Evolutionary conservation across 139 green algal genomes (phyloP).

Genomic region (Yamagishiella unicocca): DNA sequence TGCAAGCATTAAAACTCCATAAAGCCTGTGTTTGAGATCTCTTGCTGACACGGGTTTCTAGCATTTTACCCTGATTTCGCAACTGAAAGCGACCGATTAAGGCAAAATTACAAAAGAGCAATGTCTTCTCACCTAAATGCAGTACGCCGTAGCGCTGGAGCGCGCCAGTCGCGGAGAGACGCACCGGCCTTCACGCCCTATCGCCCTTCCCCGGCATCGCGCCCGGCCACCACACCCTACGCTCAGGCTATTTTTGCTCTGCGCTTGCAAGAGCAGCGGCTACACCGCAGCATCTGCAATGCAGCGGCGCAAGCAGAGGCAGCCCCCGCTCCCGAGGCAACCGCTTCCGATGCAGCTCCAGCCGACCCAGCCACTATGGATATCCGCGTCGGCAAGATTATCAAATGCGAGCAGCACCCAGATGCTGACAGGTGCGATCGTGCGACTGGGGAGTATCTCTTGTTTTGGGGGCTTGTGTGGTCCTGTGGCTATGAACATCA

Average conservation of each 20-base stretch:
- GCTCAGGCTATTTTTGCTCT: neutral
- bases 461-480: no score
- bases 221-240: slow-evolving; percentile 3
- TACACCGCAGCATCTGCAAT: neutral
- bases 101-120: no score
- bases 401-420: slow-evolving; percentile 71
- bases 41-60: no score
- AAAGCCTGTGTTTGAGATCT: no score
- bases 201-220: neutral
- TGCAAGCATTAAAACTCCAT: no score
- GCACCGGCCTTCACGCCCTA: slow-evolving; percentile 15
- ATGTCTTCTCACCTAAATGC: slow-evolving; percentile 10
- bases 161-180: neutral
- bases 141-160: neutral
- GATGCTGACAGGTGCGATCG: slow-evolving; percentile 70
- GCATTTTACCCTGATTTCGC: no score
- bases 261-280: slow-evolving; percentile 22
- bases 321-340: neutral
- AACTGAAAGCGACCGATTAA: no score
- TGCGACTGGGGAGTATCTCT: no score
- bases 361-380: slow-evolving; percentile 58
- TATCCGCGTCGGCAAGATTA: slow-evolving; percentile 71
- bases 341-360: slow-evolving; percentile 16
- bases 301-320: neutral
- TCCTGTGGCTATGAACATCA: no score